Conservation (phyloP, 768 basidiomycete genomes). For the Russula olivacea region DNA sequence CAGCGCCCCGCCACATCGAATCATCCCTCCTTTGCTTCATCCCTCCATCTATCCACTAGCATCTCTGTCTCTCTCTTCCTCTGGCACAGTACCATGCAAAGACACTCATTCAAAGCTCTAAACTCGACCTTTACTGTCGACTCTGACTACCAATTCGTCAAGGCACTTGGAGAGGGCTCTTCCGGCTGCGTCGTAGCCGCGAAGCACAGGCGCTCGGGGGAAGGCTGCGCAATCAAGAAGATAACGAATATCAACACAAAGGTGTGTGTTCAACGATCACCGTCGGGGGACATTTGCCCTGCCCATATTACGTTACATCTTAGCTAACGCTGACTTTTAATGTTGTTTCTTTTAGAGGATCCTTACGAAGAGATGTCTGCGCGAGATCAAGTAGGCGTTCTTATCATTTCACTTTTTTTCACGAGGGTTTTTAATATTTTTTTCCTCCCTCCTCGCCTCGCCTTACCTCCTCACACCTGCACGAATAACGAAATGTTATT, state of each 20-base stretch:
- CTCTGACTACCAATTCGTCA: constrained; percentile 86
- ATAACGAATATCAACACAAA: constrained; percentile 92
- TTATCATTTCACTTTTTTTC: not conserved
- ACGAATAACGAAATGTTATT: too few relatives aligned
- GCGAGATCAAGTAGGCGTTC: constrained; percentile 76
- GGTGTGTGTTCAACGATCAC: too few relatives aligned
- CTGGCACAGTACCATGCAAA: constrained; percentile 42
- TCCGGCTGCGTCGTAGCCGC: constrained; percentile 91
- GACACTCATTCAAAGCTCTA: constrained; percentile 76
- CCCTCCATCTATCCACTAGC: not conserved
- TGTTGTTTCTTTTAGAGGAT: too few relatives aligned
- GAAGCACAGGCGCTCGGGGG: constrained; percentile 70
- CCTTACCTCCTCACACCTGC: too few relatives aligned
- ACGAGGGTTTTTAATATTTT: too few relatives aligned
- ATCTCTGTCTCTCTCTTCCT: too few relatives aligned
- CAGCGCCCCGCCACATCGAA: not conserved
- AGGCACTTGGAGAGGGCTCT: constrained; percentile 94
- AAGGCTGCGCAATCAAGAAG: constrained; percentile 94
- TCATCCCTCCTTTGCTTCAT: not conserved
- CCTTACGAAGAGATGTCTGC: constrained; percentile 90
- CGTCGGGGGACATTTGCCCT: too few relatives aligned
- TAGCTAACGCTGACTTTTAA: too few relatives aligned
- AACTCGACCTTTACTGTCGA: constrained; percentile 87
- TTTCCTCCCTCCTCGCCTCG: too few relatives aligned
- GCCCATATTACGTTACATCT: too few relatives aligned